Conservation (phyloP, 164 flowering plant genomes). For the Vitis rotundifolia region DNA sequence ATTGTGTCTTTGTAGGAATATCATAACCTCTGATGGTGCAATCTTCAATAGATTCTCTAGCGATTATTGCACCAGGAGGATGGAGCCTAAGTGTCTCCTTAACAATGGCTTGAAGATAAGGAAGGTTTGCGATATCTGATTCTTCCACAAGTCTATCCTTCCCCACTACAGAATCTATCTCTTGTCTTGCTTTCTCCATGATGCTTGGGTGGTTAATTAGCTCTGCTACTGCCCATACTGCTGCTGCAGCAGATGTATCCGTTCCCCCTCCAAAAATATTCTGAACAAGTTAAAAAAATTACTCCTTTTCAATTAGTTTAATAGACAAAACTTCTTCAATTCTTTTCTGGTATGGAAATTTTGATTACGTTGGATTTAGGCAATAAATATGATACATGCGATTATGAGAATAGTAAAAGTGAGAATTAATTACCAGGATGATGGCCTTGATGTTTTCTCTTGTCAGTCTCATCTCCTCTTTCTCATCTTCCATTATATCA, state of each 20-base stretch:
- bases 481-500: slow-evolving; percentile 16
- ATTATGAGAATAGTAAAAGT: too few relatives aligned
- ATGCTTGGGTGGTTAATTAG: slow-evolving; percentile 24
- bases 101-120: slow-evolving; percentile 24
- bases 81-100: slow-evolving; percentile 64
- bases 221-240: slow-evolving; percentile 27
- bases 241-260: slow-evolving; percentile 15
- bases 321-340: too few relatives aligned
- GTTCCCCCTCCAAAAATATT: slow-evolving; percentile 23
- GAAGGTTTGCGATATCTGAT: slow-evolving; percentile 20
- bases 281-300: background rate
- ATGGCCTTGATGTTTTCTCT: slow-evolving; percentile 24
- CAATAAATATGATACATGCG: too few relatives aligned
- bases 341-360: too few relatives aligned
- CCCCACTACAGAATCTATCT: slow-evolving; percentile 18
- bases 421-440: slow-evolving; percentile 15
- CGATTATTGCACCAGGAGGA: slow-evolving; percentile 48
- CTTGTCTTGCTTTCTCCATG: slow-evolving; percentile 18
- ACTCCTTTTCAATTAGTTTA: too few relatives aligned
- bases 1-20: slow-evolving; percentile 44
- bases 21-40: slow-evolving; percentile 41
- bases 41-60: slow-evolving; percentile 32
- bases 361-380: too few relatives aligned
- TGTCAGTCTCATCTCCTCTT: slow-evolving; percentile 17
- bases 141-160: slow-evolving; percentile 19